Percentiles rank a stretch among this genome's conserved stretches.
phyloP scores from a whole-genome alignment of 225 moss, liverwort and hornwort species.

The Pleurozium schreberi region DNA sequence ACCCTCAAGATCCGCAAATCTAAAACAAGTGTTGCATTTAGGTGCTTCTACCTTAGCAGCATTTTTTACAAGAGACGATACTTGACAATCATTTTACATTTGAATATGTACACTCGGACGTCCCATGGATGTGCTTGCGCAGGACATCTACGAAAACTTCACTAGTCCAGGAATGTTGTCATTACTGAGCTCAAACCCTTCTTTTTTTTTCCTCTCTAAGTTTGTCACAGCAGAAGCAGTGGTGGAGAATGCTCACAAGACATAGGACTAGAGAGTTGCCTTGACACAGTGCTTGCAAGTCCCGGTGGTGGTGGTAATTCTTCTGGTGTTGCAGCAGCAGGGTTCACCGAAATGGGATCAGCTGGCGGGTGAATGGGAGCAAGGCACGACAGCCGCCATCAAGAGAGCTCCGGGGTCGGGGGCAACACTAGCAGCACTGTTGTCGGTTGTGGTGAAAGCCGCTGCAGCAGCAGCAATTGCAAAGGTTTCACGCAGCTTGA shows the following conservation, averaged over 20 bases:
- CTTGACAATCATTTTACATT: not conserved
- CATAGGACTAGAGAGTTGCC: not conserved
- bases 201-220: not conserved
- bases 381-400: not conserved
- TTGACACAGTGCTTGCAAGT: not conserved
- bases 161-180: not conserved
- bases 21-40: too few species aligned
- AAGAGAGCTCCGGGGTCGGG: not conserved
- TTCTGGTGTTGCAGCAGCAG: not conserved
- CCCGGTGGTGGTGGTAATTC: not conserved
- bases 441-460: not conserved
- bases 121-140: not conserved
- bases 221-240: not conserved
- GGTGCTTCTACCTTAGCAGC: too few species aligned
- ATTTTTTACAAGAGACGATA: not conserved
- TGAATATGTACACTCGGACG: not conserved
- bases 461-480: slow-evolving; percentile 46
- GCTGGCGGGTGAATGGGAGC: not conserved
- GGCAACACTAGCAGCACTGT: not conserved
- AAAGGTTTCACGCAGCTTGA: slow-evolving; percentile 68
- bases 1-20: too few species aligned
- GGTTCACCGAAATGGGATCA: not conserved
- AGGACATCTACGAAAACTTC: not conserved
- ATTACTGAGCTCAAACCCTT: not conserved
- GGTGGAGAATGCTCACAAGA: slow-evolving; percentile 5